Base-by-base conservation (phyloP, 306 rosid genomes). In the Trichosanthes truncata region DNA sequence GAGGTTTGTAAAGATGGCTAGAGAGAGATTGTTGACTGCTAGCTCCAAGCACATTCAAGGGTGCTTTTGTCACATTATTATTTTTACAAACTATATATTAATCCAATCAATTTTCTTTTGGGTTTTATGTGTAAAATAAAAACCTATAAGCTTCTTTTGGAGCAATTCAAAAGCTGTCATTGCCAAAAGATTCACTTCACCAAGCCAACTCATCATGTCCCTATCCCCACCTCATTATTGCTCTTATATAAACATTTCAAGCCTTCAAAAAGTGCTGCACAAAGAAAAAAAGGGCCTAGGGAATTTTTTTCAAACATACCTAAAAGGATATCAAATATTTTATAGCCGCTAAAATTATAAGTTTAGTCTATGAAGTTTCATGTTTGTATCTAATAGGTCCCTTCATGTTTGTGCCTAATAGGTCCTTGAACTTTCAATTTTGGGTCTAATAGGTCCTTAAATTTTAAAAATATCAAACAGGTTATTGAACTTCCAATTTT, bases 181-280 rank as follows among this genome's bases (percentile, higher is more conserved):
- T n/a, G 20, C 53, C 56, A 40, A 71, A 69, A 45, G 77, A 71
- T 71, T 71, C 77, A 71, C 40, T 45, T 71, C 77, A 71, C 11
- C 11, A 1, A 69, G 35, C 53, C 75, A 15, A 15, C 41, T 14
- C 69, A 62, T 62, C 21, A 31, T 62, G n/a, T 62, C 43, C 69
- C 38, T 20, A 35, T 14, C 29, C 74, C 31, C 51, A 41, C 20
- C 38, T 43, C 55, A 23, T 71, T 43, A 13, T 46, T 45, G 46
- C 21, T 71, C 23, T 35, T 71, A 21, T 6, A 71, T 43, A 23
- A 21, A 45, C 38, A 43, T 71, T 71, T 40, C 76, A 41, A 36
- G 14, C 72, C 23, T 65, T 33, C n/a, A 12, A 18, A 63, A 67
- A 38, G 74, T 36, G 40, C 12, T 65, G 25, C 43, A 31, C 21